Evolutionary conservation across 1,284 basidiomycete species (phyloP).

Genomic region (Volvariella surrecta): DNA sequence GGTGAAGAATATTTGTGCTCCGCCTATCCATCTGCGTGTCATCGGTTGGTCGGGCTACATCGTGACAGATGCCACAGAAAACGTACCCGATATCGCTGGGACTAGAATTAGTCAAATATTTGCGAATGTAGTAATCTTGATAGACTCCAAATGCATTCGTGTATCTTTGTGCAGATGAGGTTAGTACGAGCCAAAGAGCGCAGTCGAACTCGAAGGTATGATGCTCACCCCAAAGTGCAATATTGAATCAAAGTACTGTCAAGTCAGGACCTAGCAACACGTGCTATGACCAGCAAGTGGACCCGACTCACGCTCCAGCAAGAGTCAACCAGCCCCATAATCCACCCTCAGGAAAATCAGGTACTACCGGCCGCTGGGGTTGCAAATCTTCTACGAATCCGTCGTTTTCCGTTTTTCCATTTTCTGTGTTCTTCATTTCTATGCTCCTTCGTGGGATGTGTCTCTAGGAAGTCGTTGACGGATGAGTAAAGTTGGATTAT

Average conservation of each 20-base stretch:
- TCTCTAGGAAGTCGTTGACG: no score
- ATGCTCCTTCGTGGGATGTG: no score
- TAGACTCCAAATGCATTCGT: conserved; percentile 15
- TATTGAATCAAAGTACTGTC: conserved; percentile 11
- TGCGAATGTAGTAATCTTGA: conserved; percentile 8
- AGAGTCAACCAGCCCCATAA: conserved; percentile 11
- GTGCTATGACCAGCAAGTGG: no score
- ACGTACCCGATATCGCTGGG: background rate
- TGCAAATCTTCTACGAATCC: no score
- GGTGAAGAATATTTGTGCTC: conserved; percentile 9
- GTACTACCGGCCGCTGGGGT: no score
- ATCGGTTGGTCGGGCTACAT: conserved; percentile 2
- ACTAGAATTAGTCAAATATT: conserved; percentile 1
- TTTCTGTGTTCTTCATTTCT: no score
- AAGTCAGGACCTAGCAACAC: no score
- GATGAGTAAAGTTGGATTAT: no score
- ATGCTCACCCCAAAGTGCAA: conserved; percentile 12
- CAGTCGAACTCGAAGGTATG: background rate
- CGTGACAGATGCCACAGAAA: background rate
- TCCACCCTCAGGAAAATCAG: conserved; percentile 11
- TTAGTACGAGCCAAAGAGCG: background rate
- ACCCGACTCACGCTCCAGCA: conserved; percentile 14
- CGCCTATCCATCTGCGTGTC: conserved; percentile 11
- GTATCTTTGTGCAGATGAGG: conserved; percentile 9
- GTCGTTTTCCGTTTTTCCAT: no score